A percentile compares a stretch with the other conserved stretches of the same genome.
phyloP scores from a whole-genome alignment of 1,284 basidiomycete genomes.

The Xerocomus minutiporus region DNA sequence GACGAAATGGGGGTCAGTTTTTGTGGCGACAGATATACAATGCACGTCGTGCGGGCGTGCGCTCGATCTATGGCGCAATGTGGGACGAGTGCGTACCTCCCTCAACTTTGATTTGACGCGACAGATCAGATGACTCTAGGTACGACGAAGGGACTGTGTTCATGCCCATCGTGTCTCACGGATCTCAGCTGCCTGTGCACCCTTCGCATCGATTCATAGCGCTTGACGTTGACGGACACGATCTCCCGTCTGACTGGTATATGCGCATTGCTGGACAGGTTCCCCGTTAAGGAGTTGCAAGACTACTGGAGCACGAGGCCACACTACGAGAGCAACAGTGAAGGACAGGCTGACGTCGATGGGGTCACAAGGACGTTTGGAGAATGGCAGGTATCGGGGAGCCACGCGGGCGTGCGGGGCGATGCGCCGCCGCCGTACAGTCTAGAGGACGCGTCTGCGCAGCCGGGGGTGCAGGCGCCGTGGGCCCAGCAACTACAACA shows the following conservation, averaged over 20 bases:
- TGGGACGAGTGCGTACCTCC: conserved; percentile 68
- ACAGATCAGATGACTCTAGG: conserved; percentile 33
- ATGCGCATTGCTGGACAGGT: conserved; percentile 72
- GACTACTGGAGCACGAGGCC: conserved; percentile 70
- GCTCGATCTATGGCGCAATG: conserved; percentile 75
- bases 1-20: conserved; percentile 64
- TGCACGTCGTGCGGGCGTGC: conserved; percentile 53
- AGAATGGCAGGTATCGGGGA: conserved; percentile 14
- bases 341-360: conserved; percentile 1
- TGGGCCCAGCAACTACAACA: background rate
- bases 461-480: background rate
- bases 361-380: conserved; percentile 13
- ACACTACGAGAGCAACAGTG: conserved; percentile 42
- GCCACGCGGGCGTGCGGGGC: conserved; percentile 22
- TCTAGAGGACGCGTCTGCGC: conserved; percentile 41
- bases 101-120: background rate
- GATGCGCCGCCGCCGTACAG: conserved; percentile 67
- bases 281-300: conserved; percentile 66
- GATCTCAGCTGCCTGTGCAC: conserved; percentile 52
- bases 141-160: conserved; percentile 78
- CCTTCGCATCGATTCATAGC: conserved; percentile 58
- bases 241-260: conserved; percentile 74
- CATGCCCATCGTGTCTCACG: conserved; percentile 60
- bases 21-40: conserved; percentile 72
- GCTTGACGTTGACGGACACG: conserved; percentile 66